Base-by-base conservation (phyloP, 306 rosid genomes). In the Dicorynia guianensis region DNA sequence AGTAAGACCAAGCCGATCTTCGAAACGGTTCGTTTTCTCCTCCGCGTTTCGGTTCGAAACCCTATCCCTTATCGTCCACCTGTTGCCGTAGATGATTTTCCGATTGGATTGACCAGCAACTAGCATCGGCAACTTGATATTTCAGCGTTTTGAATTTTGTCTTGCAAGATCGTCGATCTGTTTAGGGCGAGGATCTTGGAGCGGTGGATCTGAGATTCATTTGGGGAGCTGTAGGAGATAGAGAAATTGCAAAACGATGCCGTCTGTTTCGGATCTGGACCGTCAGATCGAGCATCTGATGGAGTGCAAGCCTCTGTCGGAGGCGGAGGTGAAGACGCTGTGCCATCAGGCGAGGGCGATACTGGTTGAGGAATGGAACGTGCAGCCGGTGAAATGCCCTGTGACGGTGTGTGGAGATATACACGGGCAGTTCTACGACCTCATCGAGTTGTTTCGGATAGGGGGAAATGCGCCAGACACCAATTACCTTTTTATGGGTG, bases 241-340 rank as follows among this genome's bases (percentile, higher is more conserved):
- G 56, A 30, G 63, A 58, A 39, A 42, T 5, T 57, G 12, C 36
- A 63, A 65, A 83, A 80, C 89, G 91, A 94, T 94, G 98, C 97
- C 97, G 88, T 84, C 97, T 47, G 89, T 88, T 70, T 84, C 92
- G 93, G 97, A 94, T 94, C 97, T 94, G 92, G 97, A 92, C 91
- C 93, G 93, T 85, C 98, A 94, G 96, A 94, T 94, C 87, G 98
- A 89, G 89, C 93, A 84, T 76, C 97, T 93, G 78, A 93, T 93
- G 98, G 97, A 88, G 81, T 91, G 97, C 86, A 94, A 90, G 92
- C 89, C 98, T 77, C 40, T 94, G 85, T 76, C 93, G 84, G 98
- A 94, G 80, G 90, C 86, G 20, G 98, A 94, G 85, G 97, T 94
- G 78, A 94, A 92, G 82, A 68, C 89, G 67, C 93, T 94, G 4